These are phyloP conservation scores for Thozetella sp. DNA, from an alignment of 495 filamentous ascomycete genomes.

Conservation along the genomic window DNA sequence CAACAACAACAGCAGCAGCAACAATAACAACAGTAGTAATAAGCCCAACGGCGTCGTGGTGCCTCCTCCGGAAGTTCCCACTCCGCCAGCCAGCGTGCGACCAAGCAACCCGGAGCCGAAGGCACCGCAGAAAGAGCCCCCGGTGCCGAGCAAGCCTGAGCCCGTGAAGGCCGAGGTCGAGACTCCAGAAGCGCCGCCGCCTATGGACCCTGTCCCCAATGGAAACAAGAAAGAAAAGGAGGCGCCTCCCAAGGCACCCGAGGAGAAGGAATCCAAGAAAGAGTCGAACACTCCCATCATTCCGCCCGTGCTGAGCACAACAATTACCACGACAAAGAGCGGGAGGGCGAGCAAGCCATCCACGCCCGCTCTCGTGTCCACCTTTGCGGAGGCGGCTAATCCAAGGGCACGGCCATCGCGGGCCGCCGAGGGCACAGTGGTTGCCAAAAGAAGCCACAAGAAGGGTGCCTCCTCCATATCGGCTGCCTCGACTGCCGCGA, in stretches of 20 bases:
- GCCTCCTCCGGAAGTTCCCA: constrained; percentile 21
- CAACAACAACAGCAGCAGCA: too few relatives aligned
- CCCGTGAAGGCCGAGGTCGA: constrained; percentile 19
- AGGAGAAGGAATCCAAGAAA: constrained; percentile 28
- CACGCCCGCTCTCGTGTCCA: constrained; percentile 49
- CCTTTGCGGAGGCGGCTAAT: constrained; percentile 45
- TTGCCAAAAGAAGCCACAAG: constrained; percentile 69
- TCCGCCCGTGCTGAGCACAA: constrained; percentile 25
- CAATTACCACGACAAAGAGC: constrained; percentile 54
- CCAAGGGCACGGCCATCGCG: constrained; percentile 23
- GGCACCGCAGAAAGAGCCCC: constrained; percentile 31
- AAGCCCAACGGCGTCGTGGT: constrained; percentile 21
- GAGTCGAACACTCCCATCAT: constrained; percentile 28
- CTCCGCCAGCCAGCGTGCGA: constrained; percentile 18
- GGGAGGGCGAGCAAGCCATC: constrained; percentile 66
- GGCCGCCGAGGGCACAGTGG: constrained; percentile 4
- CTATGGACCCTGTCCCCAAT: constrained; percentile 16
- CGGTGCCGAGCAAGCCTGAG: constrained; percentile 13
- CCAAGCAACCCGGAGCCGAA: constrained; percentile 31
- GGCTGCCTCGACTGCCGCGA: constrained; percentile 38
- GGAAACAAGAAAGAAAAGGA: constrained; percentile 30
- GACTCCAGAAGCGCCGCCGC: constrained; percentile 8
- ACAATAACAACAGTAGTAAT: too few relatives aligned
- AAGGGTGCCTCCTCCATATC: constrained; percentile 53
- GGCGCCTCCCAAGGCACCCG: constrained; percentile 5